phyloP scores from a whole-genome alignment of 2,329 filamentous ascomycete species.

The Neurospora sp. region DNA sequence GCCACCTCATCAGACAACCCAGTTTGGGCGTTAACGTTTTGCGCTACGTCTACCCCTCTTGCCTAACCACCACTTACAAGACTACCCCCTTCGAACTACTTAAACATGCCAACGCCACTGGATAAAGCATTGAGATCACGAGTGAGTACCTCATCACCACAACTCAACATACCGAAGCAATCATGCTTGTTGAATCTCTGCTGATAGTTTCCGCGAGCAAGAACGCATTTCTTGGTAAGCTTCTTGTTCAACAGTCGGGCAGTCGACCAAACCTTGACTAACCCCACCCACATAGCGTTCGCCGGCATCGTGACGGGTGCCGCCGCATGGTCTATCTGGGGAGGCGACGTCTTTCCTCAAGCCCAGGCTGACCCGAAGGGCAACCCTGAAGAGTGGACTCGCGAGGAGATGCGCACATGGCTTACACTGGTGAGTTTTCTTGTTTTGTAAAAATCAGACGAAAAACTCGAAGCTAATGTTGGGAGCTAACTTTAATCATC shows the following conservation, averaged over 20 bases:
- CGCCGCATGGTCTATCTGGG: constrained; percentile 77
- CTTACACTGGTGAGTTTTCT: constrained; percentile 57
- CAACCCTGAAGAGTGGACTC: constrained; percentile 61
- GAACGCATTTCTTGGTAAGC: constrained; percentile 60
- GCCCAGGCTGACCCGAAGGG: constrained; percentile 63
- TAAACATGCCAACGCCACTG: constrained; percentile 56
- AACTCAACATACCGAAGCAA: constrained; percentile 3
- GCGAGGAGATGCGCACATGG: constrained; percentile 72
- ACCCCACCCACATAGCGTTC: constrained; percentile 51
- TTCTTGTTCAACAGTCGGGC: not conserved
- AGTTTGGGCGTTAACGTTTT: not conserved
- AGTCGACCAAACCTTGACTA: constrained; percentile 7
- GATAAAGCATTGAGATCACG: constrained; percentile 62
- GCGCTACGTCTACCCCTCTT: not conserved
- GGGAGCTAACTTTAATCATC: not conserved
- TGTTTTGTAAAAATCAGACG: not conserved
- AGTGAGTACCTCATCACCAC: constrained; percentile 31
- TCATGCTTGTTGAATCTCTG: constrained; percentile 6
- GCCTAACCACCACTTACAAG: not conserved
- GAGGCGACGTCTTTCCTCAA: constrained; percentile 70
- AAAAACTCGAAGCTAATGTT: not conserved
- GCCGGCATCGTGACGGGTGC: constrained; percentile 72
- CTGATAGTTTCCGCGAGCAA: constrained; percentile 21
- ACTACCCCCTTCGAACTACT: not conserved
- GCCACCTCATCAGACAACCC: not conserved